phyloP scores from a whole-genome alignment of 345 rosid species.

The Gossypium australe region DNA sequence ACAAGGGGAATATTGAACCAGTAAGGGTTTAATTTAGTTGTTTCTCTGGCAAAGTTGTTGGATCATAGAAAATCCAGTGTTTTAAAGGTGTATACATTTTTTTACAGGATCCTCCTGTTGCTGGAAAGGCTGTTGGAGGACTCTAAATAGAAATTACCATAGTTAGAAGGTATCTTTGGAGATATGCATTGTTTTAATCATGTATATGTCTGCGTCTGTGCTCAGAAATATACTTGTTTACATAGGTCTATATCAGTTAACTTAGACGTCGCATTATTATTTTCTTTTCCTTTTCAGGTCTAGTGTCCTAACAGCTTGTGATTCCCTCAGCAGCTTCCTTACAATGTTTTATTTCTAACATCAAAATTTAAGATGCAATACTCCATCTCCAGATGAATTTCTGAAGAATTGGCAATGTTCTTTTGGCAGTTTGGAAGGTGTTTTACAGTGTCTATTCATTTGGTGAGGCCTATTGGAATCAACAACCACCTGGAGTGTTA shows the following conservation, averaged over 20 bases:
- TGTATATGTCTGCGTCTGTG: background rate
- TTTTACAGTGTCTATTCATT: slow-evolving; percentile 20
- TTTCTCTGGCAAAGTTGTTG: background rate
- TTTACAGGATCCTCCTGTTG: slow-evolving; percentile 57
- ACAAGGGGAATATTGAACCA: slow-evolving; percentile 41
- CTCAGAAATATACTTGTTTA: background rate
- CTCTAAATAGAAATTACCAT: slow-evolving; percentile 30
- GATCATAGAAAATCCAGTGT: background rate
- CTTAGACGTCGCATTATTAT: background rate
- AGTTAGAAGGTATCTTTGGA: slow-evolving; percentile 36
- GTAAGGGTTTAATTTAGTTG: slow-evolving; percentile 25
- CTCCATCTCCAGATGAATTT: slow-evolving; percentile 4
- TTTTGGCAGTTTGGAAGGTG: slow-evolving; percentile 2
- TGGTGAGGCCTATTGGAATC: slow-evolving; percentile 45
- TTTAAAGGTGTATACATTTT: slow-evolving; percentile 3
- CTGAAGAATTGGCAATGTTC: slow-evolving; percentile 11
- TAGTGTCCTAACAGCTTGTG: slow-evolving; percentile 38
- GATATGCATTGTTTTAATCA: slow-evolving; percentile 4
- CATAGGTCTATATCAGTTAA: background rate
- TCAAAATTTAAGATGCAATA: slow-evolving; percentile 24
- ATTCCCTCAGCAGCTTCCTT: slow-evolving; percentile 39
- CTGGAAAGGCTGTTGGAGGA: slow-evolving; percentile 56
- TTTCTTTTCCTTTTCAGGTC: slow-evolving; percentile 45
- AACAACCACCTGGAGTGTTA: slow-evolving; percentile 41
- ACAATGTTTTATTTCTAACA: slow-evolving; percentile 26